These are phyloP conservation scores for Clarkia xantiana DNA, from an alignment of 345 rosid genomes.

Conservation along the genomic window DNA sequence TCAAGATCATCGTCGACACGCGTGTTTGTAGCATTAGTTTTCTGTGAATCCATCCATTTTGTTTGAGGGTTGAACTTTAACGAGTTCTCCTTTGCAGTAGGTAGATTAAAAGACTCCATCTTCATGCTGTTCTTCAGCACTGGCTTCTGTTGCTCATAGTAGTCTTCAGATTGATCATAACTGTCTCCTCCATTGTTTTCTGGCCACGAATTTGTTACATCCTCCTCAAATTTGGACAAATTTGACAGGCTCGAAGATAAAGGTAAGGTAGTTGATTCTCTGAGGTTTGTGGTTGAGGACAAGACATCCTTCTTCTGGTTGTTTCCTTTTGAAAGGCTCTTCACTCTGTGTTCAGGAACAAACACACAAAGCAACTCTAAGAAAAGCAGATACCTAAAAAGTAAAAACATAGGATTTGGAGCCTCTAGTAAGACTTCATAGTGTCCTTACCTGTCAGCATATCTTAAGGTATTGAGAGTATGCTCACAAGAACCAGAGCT, in stretches of 20 bases:
- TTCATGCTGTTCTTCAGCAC: constrained; percentile 49
- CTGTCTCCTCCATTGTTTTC: constrained; percentile 66
- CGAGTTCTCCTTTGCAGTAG: constrained; percentile 38
- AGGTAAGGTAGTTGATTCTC: constrained; percentile 61
- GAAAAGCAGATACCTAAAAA: neutral
- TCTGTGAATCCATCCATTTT: constrained; percentile 39
- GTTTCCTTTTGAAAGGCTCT: constrained; percentile 92
- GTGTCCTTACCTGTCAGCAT: constrained; percentile 76
- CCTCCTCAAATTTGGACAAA: constrained; percentile 52
- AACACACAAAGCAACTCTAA: neutral
- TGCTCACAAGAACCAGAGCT: constrained; percentile 97
- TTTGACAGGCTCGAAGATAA: constrained; percentile 44
- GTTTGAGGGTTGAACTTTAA: constrained; percentile 35
- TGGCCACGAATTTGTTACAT: constrained; percentile 53
- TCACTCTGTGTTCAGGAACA: no score
- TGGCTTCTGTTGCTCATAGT: constrained; percentile 54
- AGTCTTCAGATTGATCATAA: constrained; percentile 54
- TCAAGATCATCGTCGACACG: constrained; percentile 61
- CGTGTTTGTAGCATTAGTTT: constrained; percentile 39
- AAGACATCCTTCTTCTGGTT: constrained; percentile 68
- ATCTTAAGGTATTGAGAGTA: constrained; percentile 92
- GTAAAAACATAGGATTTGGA: neutral
- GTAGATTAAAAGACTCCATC: constrained; percentile 27
- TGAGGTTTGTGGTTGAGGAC: constrained; percentile 23
- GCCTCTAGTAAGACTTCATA: neutral